Evolutionary conservation across 768 basidiomycete species (phyloP), one percentile per base, ranked within the genome.

Genomic region (Strobilomyces dryophilus): DNA sequence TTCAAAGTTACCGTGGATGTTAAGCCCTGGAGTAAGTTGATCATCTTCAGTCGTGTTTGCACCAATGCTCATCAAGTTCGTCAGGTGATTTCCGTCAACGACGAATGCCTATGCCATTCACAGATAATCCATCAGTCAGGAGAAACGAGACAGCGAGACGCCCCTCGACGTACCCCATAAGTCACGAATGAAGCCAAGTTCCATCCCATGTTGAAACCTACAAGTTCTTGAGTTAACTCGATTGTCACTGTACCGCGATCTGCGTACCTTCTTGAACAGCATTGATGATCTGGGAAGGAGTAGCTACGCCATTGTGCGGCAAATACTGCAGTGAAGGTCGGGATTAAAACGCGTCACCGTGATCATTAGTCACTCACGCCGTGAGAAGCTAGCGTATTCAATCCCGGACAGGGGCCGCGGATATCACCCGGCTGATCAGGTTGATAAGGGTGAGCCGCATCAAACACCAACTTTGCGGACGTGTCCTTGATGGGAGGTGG

Each of bases 81-180:
- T 65, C 53, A 65, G 43, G 20, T 63, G 64, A n/a, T 66, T 65
- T 4, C 64, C 64, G 15, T 65, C 64, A 6, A 65, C 64, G 24
- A 65, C 1, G 20, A 65, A 65, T 29, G 65, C 52, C 62, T 65
- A 35, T 50, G 21, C 18, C 15, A 21, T 44, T 39, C 9, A 12
- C 12, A 27, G 21, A 37, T 18, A 41, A 42, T 31, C 8, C 31
- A 18, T 47, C 2, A 1, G 31, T 66, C 17, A 57, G 44, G 12
- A 21, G 26, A 40, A 17, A 29, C 14, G 1, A n/a, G 10, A 41
- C 1, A 14, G 40, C 2, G 10, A 17, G 6, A 36, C 12, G n/a
- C n/a, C n/a, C n/a, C 37, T 10, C 3, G 26, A 51, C 48, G 41
- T 49, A 66, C 63, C 31, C n/a, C 61, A 45, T 64, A 64, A 20